Conservation (phyloP, 2,329 filamentous ascomycete species). For the Venturiaceae sp. region DNA sequence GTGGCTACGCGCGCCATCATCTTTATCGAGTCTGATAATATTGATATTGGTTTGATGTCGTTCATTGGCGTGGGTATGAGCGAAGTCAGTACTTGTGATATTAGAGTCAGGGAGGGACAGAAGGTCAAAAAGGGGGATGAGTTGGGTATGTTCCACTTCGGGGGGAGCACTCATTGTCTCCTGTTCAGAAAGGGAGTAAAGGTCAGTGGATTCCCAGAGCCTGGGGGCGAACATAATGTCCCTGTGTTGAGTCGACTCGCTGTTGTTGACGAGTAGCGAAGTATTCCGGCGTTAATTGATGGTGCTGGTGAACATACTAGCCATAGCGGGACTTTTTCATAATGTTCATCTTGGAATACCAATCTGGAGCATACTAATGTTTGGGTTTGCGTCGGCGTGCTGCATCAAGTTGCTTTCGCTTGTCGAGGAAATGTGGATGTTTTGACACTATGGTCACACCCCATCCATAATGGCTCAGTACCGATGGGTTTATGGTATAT, state of each 20-base stretch:
- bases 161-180: conserved; percentile 61
- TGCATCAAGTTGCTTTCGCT: too few relatives aligned
- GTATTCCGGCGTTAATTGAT: too few relatives aligned
- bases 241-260: conserved; percentile 18
- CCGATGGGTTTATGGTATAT: too few relatives aligned
- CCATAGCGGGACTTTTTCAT: too few relatives aligned
- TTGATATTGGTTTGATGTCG: conserved; percentile 56
- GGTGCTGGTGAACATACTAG: too few relatives aligned
- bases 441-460: too few relatives aligned
- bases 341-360: too few relatives aligned
- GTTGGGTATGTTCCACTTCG: conserved; percentile 72
- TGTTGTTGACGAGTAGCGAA: too few relatives aligned
- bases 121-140: conserved; percentile 61
- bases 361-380: too few relatives aligned
- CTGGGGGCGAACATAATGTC: conserved; percentile 23
- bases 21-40: conserved; percentile 60
- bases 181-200: conserved; percentile 52
- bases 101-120: conserved; percentile 57
- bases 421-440: too few relatives aligned
- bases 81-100: conserved; percentile 65
- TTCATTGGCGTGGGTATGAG: conserved; percentile 68
- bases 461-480: too few relatives aligned
- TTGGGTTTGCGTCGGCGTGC: too few relatives aligned
- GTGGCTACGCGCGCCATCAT: conserved; percentile 62
- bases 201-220: conserved; percentile 24